Evolutionary conservation across 2,329 filamentous ascomycete species (phyloP).

Genomic region (Claviceps maximensis): DNA sequence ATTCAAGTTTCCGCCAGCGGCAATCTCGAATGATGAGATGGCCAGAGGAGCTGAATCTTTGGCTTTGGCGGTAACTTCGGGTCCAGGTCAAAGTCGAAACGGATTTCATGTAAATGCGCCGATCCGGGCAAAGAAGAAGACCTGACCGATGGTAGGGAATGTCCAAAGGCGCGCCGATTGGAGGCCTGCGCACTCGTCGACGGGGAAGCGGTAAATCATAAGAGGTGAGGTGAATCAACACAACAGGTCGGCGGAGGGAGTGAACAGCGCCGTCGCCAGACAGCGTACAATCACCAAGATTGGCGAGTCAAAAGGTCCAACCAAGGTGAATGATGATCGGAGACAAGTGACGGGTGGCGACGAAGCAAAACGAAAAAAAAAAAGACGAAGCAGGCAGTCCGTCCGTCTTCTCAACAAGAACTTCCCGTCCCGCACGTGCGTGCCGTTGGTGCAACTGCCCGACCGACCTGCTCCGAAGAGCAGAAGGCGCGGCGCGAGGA

Average conservation of each 20-base stretch:
- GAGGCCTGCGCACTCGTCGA: neutral
- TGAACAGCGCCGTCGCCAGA: neutral
- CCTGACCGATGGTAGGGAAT: neutral
- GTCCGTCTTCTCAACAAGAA: neutral
- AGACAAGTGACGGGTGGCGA: neutral
- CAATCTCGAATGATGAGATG: neutral
- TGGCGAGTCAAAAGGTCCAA: neutral
- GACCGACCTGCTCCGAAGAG: neutral
- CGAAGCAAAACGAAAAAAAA: neutral
- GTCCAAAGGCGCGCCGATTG: neutral
- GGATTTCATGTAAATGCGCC: neutral
- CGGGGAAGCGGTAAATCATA: neutral
- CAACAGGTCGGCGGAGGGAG: neutral
- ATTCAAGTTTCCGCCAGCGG: neutral
- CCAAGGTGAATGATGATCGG: neutral
- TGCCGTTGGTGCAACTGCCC: conserved; percentile 2
- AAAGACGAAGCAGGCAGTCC: neutral
- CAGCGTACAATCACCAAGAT: neutral
- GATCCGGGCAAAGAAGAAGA: neutral
- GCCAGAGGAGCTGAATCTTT: neutral
- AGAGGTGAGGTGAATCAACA: neutral
- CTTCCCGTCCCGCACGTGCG: conserved; percentile 1
- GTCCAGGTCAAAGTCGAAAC: neutral
- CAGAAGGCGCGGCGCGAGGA: conserved; percentile 1
- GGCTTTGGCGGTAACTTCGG: neutral